Evolutionary conservation across 75 land plant species (phyloP).

Genomic region (Gnetum montanum): DNA sequence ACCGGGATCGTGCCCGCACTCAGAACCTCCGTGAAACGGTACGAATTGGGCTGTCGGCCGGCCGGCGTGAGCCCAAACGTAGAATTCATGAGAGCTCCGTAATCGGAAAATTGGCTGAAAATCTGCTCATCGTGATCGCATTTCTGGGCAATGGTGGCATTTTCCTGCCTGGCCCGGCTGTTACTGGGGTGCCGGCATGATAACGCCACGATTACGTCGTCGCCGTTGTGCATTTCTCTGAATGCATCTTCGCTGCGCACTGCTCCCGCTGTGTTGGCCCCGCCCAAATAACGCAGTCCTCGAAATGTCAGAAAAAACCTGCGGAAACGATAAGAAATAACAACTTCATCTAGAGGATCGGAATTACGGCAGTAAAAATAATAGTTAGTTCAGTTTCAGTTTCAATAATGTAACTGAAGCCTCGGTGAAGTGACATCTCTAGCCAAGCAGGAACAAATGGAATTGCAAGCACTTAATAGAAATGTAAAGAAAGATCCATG

Average conservation of each 20-base stretch:
- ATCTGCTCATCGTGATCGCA: too few species aligned
- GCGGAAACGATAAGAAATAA: background rate
- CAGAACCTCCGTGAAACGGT: constrained; percentile 23
- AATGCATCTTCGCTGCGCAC: constrained; percentile 19
- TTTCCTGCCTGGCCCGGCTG: constrained; percentile 4
- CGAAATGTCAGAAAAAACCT: constrained; percentile 19
- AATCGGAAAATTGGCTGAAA: too few species aligned
- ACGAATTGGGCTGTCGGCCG: constrained; percentile 17
- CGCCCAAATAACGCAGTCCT: constrained; percentile 30
- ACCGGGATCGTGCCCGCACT: constrained; percentile 32
- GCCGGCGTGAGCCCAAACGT: too few species aligned
- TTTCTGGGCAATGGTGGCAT: too few species aligned
- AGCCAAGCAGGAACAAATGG: too few species aligned
- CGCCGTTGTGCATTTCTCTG: too few species aligned
- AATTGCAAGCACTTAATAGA: too few species aligned
- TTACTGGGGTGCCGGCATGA: constrained; percentile 26
- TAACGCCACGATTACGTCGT: constrained; percentile 21
- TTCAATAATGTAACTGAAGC: too few species aligned
- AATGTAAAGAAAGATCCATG: too few species aligned
- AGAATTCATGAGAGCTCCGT: constrained; percentile 22
- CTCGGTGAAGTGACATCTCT: too few species aligned
- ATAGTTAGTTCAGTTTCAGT: too few species aligned
- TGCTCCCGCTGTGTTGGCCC: constrained; percentile 7
- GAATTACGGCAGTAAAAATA: background rate
- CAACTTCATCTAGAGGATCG: background rate